Conservation (phyloP, 1,284 basidiomycete genomes). For the Coniophora puteana region DNA sequence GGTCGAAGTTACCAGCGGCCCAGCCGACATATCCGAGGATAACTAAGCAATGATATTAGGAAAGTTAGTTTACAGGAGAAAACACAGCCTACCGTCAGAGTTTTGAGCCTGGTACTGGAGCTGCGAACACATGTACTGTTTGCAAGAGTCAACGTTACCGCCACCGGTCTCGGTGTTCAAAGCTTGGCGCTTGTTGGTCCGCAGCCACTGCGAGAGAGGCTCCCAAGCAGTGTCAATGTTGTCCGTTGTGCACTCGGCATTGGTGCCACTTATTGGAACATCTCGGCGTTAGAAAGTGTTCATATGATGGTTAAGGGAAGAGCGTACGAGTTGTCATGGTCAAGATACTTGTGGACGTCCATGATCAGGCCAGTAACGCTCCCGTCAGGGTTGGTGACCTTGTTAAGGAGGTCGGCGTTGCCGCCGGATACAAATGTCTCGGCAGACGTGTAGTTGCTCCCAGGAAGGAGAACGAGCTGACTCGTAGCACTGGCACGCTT, state of each 20-base stretch:
- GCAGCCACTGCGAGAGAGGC: slow-evolving; percentile 45
- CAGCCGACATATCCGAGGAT: slow-evolving; percentile 40
- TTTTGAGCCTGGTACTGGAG: slow-evolving; percentile 46
- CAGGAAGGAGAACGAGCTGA: slow-evolving; percentile 46
- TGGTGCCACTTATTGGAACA: slow-evolving; percentile 2
- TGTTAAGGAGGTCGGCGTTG: slow-evolving; percentile 41
- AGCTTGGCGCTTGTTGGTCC: slow-evolving; percentile 47
- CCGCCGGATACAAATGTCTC: slow-evolving; percentile 48
- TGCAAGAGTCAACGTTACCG: slow-evolving; percentile 43
- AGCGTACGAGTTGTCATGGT: slow-evolving; percentile 43
- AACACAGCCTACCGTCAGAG: slow-evolving; percentile 35
- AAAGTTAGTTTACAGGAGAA: background rate
- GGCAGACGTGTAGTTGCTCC: slow-evolving; percentile 47
- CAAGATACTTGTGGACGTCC: slow-evolving; percentile 60
- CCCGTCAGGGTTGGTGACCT: slow-evolving; percentile 48
- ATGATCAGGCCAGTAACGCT: slow-evolving; percentile 44
- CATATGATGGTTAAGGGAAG: slow-evolving; percentile 9
- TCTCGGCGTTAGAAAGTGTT: background rate
- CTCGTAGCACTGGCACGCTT: slow-evolving; percentile 34
- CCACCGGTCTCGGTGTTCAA: slow-evolving; percentile 60
- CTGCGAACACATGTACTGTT: slow-evolving; percentile 40
- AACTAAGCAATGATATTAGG: slow-evolving; percentile 14
- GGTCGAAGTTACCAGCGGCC: slow-evolving; percentile 33
- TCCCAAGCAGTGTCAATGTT: slow-evolving; percentile 45
- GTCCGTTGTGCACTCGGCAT: slow-evolving; percentile 41